Evolutionary conservation across 163 green algal species (phyloP).

Genomic region (Botryococcus braunii): DNA sequence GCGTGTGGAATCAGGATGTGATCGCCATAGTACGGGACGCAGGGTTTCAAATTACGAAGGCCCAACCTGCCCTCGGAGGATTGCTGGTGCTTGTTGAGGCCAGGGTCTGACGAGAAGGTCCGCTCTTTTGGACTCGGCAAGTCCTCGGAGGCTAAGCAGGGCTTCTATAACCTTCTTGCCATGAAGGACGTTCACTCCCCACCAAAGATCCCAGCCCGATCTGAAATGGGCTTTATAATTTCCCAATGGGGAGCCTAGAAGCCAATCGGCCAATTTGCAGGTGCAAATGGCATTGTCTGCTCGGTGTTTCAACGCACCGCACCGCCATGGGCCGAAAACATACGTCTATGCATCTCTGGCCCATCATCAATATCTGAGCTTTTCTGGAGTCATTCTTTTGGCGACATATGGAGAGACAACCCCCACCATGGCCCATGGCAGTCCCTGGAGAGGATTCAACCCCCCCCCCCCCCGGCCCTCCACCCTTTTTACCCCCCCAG

Average conservation of each 20-base stretch:
- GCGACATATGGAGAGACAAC: no score
- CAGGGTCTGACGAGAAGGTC: neutral
- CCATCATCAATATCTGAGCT: neutral
- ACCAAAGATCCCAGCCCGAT: no score
- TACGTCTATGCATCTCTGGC: no score
- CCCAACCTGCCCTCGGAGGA: neutral
- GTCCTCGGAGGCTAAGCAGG: neutral
- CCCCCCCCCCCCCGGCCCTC: no score
- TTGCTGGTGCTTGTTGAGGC: neutral
- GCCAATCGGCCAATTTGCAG: no score
- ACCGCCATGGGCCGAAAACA: no score
- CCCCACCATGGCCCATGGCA: neutral
- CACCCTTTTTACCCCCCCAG: no score
- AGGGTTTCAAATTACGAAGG: neutral
- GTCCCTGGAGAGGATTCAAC: no score
- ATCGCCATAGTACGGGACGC: constrained; percentile 7
- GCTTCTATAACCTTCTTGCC: neutral
- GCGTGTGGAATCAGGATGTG: constrained; percentile 64
- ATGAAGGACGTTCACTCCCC: neutral
- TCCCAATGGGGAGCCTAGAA: no score
- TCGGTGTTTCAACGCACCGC: no score
- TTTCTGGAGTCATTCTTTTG: neutral
- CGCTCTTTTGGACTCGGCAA: neutral
- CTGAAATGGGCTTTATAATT: no score
- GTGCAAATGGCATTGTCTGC: no score